A percentile compares a stretch with the other conserved stretches of the same genome.
phyloP scores from a whole-genome alignment of 2,329 filamentous ascomycete genomes.

The Nigrospora oryzae region DNA sequence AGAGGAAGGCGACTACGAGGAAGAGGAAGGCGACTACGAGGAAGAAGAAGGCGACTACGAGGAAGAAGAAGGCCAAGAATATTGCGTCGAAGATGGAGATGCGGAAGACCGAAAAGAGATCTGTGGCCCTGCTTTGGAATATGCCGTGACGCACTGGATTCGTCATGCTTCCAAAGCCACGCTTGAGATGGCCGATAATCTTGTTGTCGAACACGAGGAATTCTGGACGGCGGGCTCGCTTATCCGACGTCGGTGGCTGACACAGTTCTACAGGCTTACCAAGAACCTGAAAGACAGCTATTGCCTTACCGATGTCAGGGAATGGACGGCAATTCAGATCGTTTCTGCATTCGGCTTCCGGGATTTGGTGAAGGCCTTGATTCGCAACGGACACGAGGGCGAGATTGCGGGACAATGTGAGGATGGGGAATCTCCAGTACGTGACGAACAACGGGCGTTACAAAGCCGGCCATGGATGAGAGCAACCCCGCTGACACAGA shows the following conservation, averaged over 20 bases:
- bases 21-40: not conserved
- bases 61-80: conserved; percentile 11
- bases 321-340: conserved; percentile 24
- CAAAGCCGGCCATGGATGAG: not conserved
- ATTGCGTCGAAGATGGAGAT: too few species aligned
- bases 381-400: conserved; percentile 25
- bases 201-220: conserved; percentile 23
- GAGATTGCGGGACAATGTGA: conserved; percentile 24
- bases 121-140: conserved; percentile 18
- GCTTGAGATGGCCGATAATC: conserved; percentile 28
- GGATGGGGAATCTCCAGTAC: conserved; percentile 23
- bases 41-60: conserved; percentile 5
- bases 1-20: too few species aligned
- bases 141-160: conserved; percentile 31
- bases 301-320: conserved; percentile 14
- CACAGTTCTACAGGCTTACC: conserved; percentile 22
- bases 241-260: conserved; percentile 28
- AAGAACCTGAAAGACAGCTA: conserved; percentile 18
- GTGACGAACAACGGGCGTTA: conserved; percentile 1
- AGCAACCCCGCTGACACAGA: not conserved
- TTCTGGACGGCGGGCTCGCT: conserved; percentile 28
- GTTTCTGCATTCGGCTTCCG: conserved; percentile 28
- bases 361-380: conserved; percentile 25
- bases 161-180: conserved; percentile 31
- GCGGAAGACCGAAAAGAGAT: too few species aligned